Evolutionary conservation across 106 monocot species (phyloP), one percentile per base, ranked within the genome.

Genomic region (Chionographis japonica): DNA sequence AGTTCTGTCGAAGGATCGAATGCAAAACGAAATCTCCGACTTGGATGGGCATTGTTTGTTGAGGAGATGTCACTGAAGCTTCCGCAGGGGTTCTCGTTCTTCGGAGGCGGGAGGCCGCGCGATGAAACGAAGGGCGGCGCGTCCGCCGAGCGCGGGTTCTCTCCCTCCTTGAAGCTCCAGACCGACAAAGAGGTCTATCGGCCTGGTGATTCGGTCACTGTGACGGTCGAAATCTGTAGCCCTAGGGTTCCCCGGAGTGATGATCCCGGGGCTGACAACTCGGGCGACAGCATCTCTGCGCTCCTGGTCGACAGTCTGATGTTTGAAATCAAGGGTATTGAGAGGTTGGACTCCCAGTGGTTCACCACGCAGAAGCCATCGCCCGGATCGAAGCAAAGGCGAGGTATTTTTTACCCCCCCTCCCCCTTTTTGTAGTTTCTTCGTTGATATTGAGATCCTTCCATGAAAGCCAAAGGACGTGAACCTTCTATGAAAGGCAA

Each of bases 281-380:
- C 17, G 1, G 58, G 40, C 4, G 73, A 80, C 18, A 61, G 50
- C 39, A 6, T 13, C 14, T 54, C 69, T 14, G 67, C 92, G 4
- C 68, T 99, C n/a, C 67, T 99, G 71, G 37, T 93, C 2, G 88
- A 93, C 63, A 82, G 55, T 38, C 68, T 99, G 60, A 54, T 72
- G 0, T 88, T 93, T 72, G 98, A 99, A 65, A 70, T 99, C 37
- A 93, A 90, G 77, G 98, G 98, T 40, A 66, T 99, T 3, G 90
- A 93, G 80, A 99, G 88, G 79, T 56, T 93, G 83, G 98, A 99
- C 53, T 41, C 65, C 4, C 98, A 93, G 61, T 99, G 93, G 98
- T 93, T 93, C 63, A 74, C 79, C 40, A 72, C 77, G 4, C 78
- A 79, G 61, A 93, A 85, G 58, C 87, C 81, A 38, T 77, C 72